Evolutionary conservation across 2,329 filamentous ascomycete species (phyloP), one percentile per base, ranked within the genome.

Genomic region (Talaromyces sp.): DNA sequence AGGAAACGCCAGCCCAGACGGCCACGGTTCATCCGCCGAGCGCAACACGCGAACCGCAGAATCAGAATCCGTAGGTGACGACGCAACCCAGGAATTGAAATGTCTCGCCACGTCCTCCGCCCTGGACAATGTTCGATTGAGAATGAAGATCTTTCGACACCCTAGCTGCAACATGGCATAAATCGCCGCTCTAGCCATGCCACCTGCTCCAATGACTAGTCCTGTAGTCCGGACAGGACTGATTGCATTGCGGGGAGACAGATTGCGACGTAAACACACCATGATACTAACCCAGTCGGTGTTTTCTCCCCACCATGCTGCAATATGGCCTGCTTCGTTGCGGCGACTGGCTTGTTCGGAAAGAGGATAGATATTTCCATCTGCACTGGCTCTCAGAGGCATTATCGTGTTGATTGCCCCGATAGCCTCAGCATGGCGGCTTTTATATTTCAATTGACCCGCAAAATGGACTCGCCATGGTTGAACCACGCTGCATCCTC

Each of bases 161-260:
- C 89, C 89, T 7, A 92, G 78, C 64, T 89, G 87, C 22, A 92
- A 78, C 82, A 93, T 85, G 1, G 89, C 85, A 64, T 93, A 93
- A 2, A 90, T 82, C 1, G 88, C 87, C 2, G 89, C 88, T 60
- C 89, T 81, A 8, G 87, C 89, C 88, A 92, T 92, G 6, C 89
- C 89, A 43, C 82, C 82, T n/a, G 82, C 81, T 9, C 82, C 82
- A 61, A 83, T 77, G 3, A 85, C 75, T 3, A 85, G 69, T 13
- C 77, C 81, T 4, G 80, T 80, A 1, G 77, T 80, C 48, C 75
- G 78, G 9, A 59, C 53, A 28, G 73, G 70, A 48, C 80, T 78
- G 35, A 85, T 80, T 0, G 80, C 79, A 61, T 84, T 84, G 15
- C 75, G 71, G 3, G 75, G 75, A 3, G 75, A 76, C 19, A 77